A percentile compares a stretch with the other conserved stretches of the same genome.
These are phyloP conservation scores for Botryotinia globosa DNA, from an alignment of 2,329 filamentous ascomycete species.

Conservation along the genomic window DNA sequence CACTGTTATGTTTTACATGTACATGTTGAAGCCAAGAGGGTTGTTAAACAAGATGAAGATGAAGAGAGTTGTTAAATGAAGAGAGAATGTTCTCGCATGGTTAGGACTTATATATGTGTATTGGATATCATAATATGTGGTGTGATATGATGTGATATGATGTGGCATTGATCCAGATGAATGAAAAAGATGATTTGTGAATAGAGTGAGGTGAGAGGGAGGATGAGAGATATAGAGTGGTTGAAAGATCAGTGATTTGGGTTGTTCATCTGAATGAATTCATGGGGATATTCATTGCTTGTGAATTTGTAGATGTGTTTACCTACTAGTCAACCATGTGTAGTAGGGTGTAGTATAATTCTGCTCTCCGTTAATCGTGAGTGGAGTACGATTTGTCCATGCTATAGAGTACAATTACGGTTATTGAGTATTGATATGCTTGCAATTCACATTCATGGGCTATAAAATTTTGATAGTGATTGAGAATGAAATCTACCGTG, in stretches of 20 bases:
- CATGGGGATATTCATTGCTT: neutral
- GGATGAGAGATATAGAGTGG: neutral
- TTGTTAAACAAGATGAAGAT: neutral
- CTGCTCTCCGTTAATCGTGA: neutral
- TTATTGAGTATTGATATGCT: neutral
- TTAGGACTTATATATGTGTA: neutral
- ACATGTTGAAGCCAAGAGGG: neutral
- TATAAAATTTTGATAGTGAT: neutral
- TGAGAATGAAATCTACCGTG: neutral
- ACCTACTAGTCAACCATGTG: neutral
- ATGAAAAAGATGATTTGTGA: neutral
- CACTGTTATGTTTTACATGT: neutral
- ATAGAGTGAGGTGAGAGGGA: neutral
- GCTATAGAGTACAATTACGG: fast-evolving
- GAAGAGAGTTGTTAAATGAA: neutral
- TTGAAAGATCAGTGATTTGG: neutral
- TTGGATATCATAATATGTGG: neutral
- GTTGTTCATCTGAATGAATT: neutral
- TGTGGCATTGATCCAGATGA: neutral
- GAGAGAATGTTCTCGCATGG: neutral
- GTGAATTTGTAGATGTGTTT: neutral
- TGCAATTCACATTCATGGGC: neutral
- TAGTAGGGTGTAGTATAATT: neutral
- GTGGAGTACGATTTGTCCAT: fast-evolving
- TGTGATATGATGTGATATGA: neutral